These are phyloP conservation scores for Boletus sp. DNA, from an alignment of 768 basidiomycete species.

Conservation along the genomic window DNA sequence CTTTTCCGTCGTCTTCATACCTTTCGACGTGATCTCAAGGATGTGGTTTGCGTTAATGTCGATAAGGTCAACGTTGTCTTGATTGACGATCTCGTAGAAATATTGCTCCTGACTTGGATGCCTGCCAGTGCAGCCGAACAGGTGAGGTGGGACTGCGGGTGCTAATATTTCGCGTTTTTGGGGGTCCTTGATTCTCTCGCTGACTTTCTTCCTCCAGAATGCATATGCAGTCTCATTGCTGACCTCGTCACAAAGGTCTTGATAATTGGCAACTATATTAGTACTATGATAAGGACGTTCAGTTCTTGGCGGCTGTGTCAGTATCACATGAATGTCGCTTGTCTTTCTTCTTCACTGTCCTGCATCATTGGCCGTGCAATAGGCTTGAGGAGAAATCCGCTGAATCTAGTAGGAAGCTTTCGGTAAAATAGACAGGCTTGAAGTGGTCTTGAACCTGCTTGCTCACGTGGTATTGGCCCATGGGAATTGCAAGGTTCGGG, in stretches of 20 bases:
- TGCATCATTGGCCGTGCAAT: conserved; percentile 10
- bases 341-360: conserved; percentile 11
- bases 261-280: conserved; percentile 8
- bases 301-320: not conserved
- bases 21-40: conserved; percentile 6
- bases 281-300: too few relatives aligned
- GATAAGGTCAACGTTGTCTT: conserved; percentile 11
- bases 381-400: not conserved
- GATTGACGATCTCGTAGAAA: conserved; percentile 10
- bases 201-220: conserved; percentile 13
- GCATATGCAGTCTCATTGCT: conserved; percentile 1
- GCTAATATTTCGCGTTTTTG: conserved; percentile 3
- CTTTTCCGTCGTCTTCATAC: conserved; percentile 6
- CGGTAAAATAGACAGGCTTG: conserved; percentile 4
- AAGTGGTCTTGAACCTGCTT: conserved; percentile 10
- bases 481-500: conserved; percentile 12
- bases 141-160: conserved; percentile 1
- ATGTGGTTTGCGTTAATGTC: conserved; percentile 10
- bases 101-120: conserved; percentile 4
- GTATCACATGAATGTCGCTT: not conserved
- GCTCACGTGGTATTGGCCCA: conserved; percentile 10
- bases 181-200: not conserved
- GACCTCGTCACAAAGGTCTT: conserved; percentile 3
- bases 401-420: conserved; percentile 1
- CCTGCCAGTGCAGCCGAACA: conserved; percentile 8